phyloP scores from a whole-genome alignment of 768 basidiomycete species.

The Cystofilobasidium macerans region DNA sequence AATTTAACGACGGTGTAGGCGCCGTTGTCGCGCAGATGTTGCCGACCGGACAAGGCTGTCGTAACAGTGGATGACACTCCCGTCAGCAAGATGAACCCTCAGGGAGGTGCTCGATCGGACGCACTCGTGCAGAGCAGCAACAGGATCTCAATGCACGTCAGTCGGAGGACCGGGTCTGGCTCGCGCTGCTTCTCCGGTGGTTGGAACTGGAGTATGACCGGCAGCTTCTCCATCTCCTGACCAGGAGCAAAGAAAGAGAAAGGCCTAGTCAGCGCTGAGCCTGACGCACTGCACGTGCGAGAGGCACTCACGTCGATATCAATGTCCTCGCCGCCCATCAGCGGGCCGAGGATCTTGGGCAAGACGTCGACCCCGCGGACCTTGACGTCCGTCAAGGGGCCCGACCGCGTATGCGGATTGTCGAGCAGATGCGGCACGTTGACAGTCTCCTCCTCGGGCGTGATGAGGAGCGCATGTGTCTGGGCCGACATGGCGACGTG shows the following conservation, averaged over 20 bases:
- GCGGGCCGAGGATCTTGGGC: constrained; percentile 71
- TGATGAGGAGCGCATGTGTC: constrained; percentile 35
- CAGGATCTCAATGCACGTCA: constrained; percentile 79
- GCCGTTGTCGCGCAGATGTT: constrained; percentile 64
- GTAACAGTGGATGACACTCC: background rate
- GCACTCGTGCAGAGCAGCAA: constrained; percentile 69
- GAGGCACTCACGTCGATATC: constrained; percentile 61
- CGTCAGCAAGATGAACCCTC: background rate
- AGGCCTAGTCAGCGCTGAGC: too few relatives aligned
- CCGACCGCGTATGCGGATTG: constrained; percentile 41
- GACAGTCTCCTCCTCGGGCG: constrained; percentile 30
- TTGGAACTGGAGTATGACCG: constrained; percentile 72
- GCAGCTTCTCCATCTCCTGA: constrained; percentile 80
- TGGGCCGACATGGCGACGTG: constrained; percentile 24
- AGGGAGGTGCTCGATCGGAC: constrained; percentile 8
- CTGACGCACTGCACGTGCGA: too few relatives aligned
- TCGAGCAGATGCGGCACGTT: constrained; percentile 22
- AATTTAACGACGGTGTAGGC: constrained; percentile 75
- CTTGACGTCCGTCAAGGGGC: constrained; percentile 42
- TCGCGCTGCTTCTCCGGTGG: constrained; percentile 76
- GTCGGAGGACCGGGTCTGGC: constrained; percentile 58
- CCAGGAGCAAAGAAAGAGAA: background rate
- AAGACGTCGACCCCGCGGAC: constrained; percentile 64
- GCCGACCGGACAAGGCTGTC: constrained; percentile 38
- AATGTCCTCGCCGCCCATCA: constrained; percentile 90